Evolutionary conservation across 2,329 filamentous ascomycete genomes (phyloP), one percentile per base, ranked within the genome.

Genomic region (Cladophialophora carrionii): DNA sequence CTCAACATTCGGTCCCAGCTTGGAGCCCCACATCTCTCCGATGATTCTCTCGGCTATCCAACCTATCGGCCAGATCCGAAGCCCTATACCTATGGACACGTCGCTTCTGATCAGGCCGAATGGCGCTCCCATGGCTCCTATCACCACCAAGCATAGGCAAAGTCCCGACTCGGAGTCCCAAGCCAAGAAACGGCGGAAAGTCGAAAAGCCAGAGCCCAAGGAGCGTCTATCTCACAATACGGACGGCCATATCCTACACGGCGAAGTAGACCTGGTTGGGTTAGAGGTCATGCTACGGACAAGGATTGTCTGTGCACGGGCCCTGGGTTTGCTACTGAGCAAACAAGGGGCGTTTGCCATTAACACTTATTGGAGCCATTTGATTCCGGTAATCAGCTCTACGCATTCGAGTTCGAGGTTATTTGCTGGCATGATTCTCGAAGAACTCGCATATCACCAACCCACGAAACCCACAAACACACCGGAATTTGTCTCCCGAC

Each of bases 181-280:
- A 65, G 69, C 79, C n/a, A 76, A 82, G 63, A 81, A 83, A 65
- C 77, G 92, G 37, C 88, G 92, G 66, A 96, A 92, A 77, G 90
- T 90, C 0, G 88, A 90, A n/a, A 96, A 96, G 80, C 83, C 83
- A 63, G 91, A 95, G 61, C 89, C 93, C 31, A 78, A 84, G 8
- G 79, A 85, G 1, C 79, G 84, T 3, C 85, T 90, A n/a, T 86
- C 90, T 1, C 95, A 99, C 77, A 96, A 99, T 76, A 92, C 99
- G 20, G 95, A 99, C 76, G 95, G 93, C 9, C 93, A 96, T 71
- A 97, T 99, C 89, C 92, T 99, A 82, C 91, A 94, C 75, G 95
- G 96, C 58, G 96, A 99, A 73, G 89, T 98, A 54, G 96, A 99
- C 74, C 83, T 99, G 49, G 93, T 99, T 29, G 93, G 95, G 34